phyloP scores from a whole-genome alignment of 257 asterid genomes.

The Nicotiana tomentosiformis region DNA sequence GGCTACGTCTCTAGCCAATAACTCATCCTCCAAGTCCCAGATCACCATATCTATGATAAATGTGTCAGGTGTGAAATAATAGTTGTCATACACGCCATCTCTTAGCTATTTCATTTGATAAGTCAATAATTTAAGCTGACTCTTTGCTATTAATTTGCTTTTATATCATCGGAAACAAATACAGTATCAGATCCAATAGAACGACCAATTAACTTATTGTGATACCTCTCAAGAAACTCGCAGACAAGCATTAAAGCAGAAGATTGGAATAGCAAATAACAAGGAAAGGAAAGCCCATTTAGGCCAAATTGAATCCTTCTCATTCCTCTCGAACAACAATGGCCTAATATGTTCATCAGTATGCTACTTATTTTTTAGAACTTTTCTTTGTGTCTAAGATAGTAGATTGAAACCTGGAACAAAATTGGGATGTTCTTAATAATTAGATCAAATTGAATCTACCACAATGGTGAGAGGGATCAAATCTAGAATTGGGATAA shows the following conservation, averaged over 20 bases:
- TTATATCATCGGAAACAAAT: not conserved
- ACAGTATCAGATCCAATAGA: not conserved
- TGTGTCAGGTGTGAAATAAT: no score
- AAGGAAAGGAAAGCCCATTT: not conserved
- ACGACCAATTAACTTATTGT: not conserved
- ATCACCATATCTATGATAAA: no score
- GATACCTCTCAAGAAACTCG: not conserved
- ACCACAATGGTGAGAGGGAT: not conserved
- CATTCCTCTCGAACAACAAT: not conserved
- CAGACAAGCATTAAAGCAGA: not conserved
- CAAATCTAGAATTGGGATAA: not conserved
- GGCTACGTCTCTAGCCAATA: no score
- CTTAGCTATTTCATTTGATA: no score
- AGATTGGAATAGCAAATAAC: not conserved
- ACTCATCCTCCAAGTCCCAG: no score
- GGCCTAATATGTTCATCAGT: not conserved
- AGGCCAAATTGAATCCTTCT: not conserved
- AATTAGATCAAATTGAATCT: not conserved
- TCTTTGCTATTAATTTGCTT: not conserved
- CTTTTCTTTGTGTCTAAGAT: not conserved
- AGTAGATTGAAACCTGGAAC: not conserved
- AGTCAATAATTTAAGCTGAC: no score
- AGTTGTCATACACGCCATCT: no score
- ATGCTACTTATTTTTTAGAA: not conserved
- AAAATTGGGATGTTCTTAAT: not conserved